These are phyloP conservation scores for Ogataea ramenticola DNA, from an alignment of 805 yeast species.

Conservation along the genomic window DNA sequence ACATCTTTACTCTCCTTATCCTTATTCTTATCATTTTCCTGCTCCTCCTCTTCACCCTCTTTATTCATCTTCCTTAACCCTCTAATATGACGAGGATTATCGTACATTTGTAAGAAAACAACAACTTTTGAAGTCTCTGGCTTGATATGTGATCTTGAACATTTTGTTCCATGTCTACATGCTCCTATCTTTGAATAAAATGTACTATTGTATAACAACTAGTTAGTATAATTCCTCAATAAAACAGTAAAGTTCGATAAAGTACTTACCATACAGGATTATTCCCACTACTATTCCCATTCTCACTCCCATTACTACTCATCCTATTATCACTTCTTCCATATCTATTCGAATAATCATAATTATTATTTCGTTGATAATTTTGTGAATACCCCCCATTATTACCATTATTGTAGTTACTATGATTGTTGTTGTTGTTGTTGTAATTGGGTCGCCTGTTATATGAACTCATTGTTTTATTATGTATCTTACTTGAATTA, in stretches of 20 bases:
- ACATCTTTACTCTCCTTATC: constrained; percentile 1
- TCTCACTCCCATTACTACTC: no score
- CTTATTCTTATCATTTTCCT: neutral
- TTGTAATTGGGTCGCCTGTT: neutral
- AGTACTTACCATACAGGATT: neutral
- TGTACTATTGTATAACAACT: constrained; percentile 4
- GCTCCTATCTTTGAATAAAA: constrained; percentile 85
- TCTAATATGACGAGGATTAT: constrained; percentile 42
- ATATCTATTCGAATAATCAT: no score
- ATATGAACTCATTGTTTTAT: neutral
- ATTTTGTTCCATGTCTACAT: constrained; percentile 86
- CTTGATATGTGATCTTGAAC: constrained; percentile 64
- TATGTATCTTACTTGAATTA: neutral
- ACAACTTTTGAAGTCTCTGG: constrained; percentile 59
- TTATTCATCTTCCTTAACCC: constrained; percentile 24
- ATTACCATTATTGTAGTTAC: neutral
- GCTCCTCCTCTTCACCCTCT: constrained; percentile 1
- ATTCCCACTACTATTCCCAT: neutral
- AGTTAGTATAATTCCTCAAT: neutral
- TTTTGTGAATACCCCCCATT: neutral
- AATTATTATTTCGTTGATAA: no score
- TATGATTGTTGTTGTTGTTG: neutral
- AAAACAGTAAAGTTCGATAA: no score
- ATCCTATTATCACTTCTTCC: no score
- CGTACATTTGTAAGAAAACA: constrained; percentile 50